Base-by-base conservation (phyloP, 495 filamentous ascomycete species). In the Aspergillus heteromorphus region DNA sequence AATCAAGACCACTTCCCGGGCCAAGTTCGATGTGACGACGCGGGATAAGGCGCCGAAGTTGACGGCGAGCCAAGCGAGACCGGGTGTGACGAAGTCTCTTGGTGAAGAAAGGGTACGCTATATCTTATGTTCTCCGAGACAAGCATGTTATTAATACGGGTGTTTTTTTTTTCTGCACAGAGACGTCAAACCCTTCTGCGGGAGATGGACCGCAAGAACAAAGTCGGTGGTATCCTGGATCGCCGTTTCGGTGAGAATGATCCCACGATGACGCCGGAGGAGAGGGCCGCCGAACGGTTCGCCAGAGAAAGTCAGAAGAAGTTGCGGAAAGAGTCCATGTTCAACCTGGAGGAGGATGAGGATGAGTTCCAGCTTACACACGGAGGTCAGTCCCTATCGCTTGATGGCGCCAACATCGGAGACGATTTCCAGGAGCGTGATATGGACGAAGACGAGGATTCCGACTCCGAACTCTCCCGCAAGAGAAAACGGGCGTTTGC, bases 241-340 rank as follows among this genome's bases (percentile, higher is more conserved):
- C 83, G 89, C 57, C 87, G 93, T 53, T 96, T 99, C 69, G 93
- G 95, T 69, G 93, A 99, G 72, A 88, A 93, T 57, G 92, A 99
- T 64, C 88, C 91, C 17, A 86, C 81, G 20, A 90, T 99, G 90
- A 87, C 89, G 18, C 87, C 90, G 9, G 93, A 99, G 66, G 91
- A 99, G 65, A 87, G 87, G 69, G 92, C 91, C 75, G 83, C 92
- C 55, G 86, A 96, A 70, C 81, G 93, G 67, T 97, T 92, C 61
- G 86, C 91, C 53, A 75, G 81, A 57, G 92, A 96, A 72, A 92
- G 91, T 67, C 83, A 87, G 69, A 76, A 75, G 47, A 77, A 73
- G 53, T 79, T 84, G 74, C 88, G 85, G 65, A 88, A 85, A 64
- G 80, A 71, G 47, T 84, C 82, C 16, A 74, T 92, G 60, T 99